Evolutionary conservation across 768 basidiomycete genomes (phyloP).

Genomic region (Tephrocybe sp.): DNA sequence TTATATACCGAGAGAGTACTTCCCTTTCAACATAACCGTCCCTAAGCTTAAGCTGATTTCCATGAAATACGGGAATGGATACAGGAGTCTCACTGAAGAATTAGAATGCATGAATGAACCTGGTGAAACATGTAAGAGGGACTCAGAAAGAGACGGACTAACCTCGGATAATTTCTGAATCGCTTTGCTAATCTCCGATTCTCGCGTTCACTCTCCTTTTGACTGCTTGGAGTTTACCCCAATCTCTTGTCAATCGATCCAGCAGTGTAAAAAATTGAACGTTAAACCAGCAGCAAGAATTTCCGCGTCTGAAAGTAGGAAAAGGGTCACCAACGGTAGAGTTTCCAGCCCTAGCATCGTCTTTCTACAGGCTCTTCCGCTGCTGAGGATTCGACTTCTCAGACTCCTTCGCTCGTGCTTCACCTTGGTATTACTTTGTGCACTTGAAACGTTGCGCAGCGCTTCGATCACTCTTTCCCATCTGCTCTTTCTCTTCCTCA

Average conservation of each 20-base stretch:
- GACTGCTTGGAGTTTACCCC: too few species aligned
- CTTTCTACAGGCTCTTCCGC: neutral
- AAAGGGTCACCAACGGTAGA: neutral
- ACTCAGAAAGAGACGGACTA: too few species aligned
- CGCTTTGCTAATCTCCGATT: too few species aligned
- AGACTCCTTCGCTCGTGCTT: neutral
- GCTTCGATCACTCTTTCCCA: neutral
- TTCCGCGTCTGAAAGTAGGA: constrained; percentile 1
- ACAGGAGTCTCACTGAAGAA: too few species aligned
- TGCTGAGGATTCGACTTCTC: neutral
- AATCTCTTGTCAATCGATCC: constrained; percentile 8
- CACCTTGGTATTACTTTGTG: neutral
- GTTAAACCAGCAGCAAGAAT: constrained; percentile 9
- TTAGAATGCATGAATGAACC: too few species aligned
- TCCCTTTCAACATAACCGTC: too few species aligned
- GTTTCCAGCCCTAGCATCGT: neutral
- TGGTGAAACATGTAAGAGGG: too few species aligned
- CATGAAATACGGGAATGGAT: too few species aligned
- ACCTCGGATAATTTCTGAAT: too few species aligned
- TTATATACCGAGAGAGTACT: too few species aligned
- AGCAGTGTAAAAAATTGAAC: constrained; percentile 4
- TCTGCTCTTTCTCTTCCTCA: neutral
- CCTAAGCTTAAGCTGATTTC: too few species aligned
- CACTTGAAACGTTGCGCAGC: neutral
- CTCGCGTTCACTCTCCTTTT: too few species aligned